Percentiles rank a stretch among this genome's conserved stretches.
phyloP scores from a whole-genome alignment of 192 early-diverging fungal species.

The Lobosporangium transversale region DNA sequence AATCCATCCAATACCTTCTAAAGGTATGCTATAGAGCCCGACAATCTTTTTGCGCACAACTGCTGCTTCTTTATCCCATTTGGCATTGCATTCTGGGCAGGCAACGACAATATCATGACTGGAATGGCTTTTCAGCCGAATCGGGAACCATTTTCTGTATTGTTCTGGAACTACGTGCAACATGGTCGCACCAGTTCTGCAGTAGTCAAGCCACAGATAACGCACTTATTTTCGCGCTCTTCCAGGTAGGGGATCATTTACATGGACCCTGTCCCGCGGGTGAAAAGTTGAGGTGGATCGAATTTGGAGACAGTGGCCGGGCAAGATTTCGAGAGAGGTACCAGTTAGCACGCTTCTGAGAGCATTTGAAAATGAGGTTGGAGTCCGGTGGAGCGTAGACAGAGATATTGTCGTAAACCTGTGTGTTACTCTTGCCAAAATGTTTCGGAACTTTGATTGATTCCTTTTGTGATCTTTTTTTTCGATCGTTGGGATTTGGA shows the following conservation, averaged over 20 bases:
- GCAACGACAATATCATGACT: slow-evolving; percentile 47
- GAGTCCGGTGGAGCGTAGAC: slow-evolving; percentile 51
- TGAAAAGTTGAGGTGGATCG: slow-evolving; percentile 46
- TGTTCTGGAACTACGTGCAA: slow-evolving; percentile 48
- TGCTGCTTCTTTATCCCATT: slow-evolving; percentile 44
- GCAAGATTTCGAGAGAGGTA: slow-evolving; percentile 38
- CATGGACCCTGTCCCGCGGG: slow-evolving; percentile 42
- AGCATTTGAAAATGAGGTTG: slow-evolving; percentile 47
- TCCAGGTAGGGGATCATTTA: slow-evolving; percentile 31
- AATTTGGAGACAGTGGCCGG: slow-evolving; percentile 16
- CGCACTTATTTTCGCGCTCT: slow-evolving; percentile 48
- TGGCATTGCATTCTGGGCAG: slow-evolving; percentile 45
- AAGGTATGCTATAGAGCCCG: slow-evolving; percentile 15
- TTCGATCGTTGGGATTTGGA: neutral
- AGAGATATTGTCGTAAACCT: slow-evolving; percentile 49
- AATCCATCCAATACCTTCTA: slow-evolving; percentile 49
- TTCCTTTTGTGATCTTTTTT: neutral
- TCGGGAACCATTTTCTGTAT: slow-evolving; percentile 44
- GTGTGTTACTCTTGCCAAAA: slow-evolving; percentile 30
- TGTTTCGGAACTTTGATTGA: slow-evolving; percentile 35
- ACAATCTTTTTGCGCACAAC: slow-evolving; percentile 42
- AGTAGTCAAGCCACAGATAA: slow-evolving; percentile 29
- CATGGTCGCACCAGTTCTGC: slow-evolving; percentile 41
- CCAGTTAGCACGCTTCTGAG: slow-evolving; percentile 43
- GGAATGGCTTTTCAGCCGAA: slow-evolving; percentile 42